Evolutionary conservation across 192 early-diverging fungal species (phyloP), one percentile per base, ranked within the genome.

Genomic region (Podila verticillata): DNA sequence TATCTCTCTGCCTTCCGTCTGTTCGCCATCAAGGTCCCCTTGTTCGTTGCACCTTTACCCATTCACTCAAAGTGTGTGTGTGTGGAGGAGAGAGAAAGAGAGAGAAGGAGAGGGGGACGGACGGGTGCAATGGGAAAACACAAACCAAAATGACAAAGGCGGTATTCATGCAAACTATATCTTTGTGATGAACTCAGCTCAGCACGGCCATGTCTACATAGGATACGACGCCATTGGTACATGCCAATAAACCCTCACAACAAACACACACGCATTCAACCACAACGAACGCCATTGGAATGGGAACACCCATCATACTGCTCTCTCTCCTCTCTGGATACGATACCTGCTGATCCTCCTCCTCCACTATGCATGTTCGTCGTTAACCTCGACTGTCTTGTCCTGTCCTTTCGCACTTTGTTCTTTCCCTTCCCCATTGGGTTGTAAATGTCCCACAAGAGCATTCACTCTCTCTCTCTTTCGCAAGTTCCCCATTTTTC

Each of bases 161-260:
- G 5, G 51, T 0, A 54, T 54, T 54, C 51, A 54, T 54, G 51
- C 51, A 54, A 54, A 54, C 51, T 54, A 54, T 54, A 54, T 24
- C 51, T 26, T 54, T 54, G 5, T 9, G 51, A 26, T 54, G 39
- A 54, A 54, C 51, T 54, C 51, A 54, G 51, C 51, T 54, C 39
- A 44, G 39, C 39, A 44, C 39, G 39, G 39, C 24, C 24, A 24
- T n/a, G 3, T 3, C 7, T n/a, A 54, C 22, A n/a, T 54, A 10
- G 20, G 5, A 26, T 54, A 54, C 51, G 51, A 54, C 51, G 51
- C 51, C 51, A 54, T 54, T 54, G 51, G 51, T 54, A 54, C 51
- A 54, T 44, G 51, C 24, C 51, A 54, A 9, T 26, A 54, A 24
- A n/a, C 51, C 12, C 24, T n/a, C 51, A 54, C 20, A 7, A 12